Evolutionary conservation across 768 basidiomycete species (phyloP), one percentile per base, ranked within the genome.

Genomic region (Piloderma croceum): DNA sequence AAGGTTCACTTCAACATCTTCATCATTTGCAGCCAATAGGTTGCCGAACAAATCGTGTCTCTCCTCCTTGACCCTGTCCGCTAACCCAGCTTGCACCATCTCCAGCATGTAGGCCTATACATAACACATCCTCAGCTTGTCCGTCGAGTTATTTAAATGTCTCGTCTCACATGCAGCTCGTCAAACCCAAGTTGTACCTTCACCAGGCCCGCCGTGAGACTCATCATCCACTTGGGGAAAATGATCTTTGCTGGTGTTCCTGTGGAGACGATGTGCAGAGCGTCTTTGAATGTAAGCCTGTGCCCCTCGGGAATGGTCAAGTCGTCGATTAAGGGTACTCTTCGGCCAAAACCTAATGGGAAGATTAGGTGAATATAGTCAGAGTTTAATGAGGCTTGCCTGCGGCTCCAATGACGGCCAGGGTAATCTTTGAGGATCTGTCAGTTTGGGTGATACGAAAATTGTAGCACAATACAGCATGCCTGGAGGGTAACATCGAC

Each of bases 321-420:
- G 36, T 68, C 63, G 29, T 74, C 71, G 24, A 58, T 59, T 75
- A 73, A 78, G 4, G 69, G 66, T 31, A 77, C 65, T 32, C 54
- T 57, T 24, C 67, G 65, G 3, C 78, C 77, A 48, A 79, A 81
- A 5, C 76, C 70, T 74, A 39, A 15, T 21, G 24, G 1, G 20
- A 24, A 39, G 24, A 36, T 23, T 21, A 18, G 7, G 18, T 9
- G 10, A 22, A 11, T 21, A 20, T 7, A 7, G 15, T 5, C 4
- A 24, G 43, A 12, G 23, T 21, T 31, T 33, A 34, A n/a, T 20
- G 17, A 18, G 2, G 45, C 52, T 21, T 44, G 71, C 73, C 77
- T 44, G 78, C 77, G 3, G 65, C 66, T 21, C 76, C 67, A 40
- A 80, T 75, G 23, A 77, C 69, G 38, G 74, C 71, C 3, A 79